A percentile compares a stretch with the other conserved stretches of the same genome.
These are phyloP conservation scores for Penicillium thymicola DNA, from an alignment of 2,329 filamentous ascomycete species.

Conservation along the genomic window DNA sequence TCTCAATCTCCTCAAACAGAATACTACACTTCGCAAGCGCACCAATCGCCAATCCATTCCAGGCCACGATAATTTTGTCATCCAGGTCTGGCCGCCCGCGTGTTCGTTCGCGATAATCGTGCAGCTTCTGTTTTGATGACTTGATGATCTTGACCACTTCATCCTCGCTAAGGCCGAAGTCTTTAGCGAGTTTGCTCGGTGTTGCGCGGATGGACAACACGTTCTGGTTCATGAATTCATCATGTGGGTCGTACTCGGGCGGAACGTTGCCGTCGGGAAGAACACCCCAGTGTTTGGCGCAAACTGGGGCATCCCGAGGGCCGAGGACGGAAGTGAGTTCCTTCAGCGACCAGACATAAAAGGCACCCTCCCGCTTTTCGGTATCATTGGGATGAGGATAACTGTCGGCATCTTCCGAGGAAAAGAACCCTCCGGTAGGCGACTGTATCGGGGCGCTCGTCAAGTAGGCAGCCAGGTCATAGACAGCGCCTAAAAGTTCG, in stretches of 20 bases:
- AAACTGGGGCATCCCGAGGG: slow-evolving; percentile 65
- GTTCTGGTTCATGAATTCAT: slow-evolving; percentile 93
- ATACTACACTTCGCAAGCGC: slow-evolving; percentile 73
- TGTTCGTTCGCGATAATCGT: slow-evolving; percentile 67
- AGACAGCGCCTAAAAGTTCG: slow-evolving; percentile 73
- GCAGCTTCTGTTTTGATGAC: slow-evolving; percentile 64
- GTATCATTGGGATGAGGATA: slow-evolving; percentile 68
- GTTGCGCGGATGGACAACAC: slow-evolving; percentile 71
- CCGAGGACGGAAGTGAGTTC: slow-evolving; percentile 78
- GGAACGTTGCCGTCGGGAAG: slow-evolving; percentile 81
- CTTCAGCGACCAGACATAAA: slow-evolving; percentile 88
- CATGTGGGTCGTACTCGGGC: slow-evolving; percentile 77
- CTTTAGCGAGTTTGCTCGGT: slow-evolving; percentile 65
- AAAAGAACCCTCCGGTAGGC: slow-evolving; percentile 71
- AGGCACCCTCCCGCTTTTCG: slow-evolving; percentile 86
- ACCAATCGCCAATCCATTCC: slow-evolving; percentile 85
- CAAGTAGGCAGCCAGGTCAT: slow-evolving; percentile 84
- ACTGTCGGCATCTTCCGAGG: slow-evolving; percentile 89
- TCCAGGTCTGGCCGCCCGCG: slow-evolving; percentile 76
- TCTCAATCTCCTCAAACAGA: slow-evolving; percentile 60
- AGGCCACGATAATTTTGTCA: slow-evolving; percentile 80
- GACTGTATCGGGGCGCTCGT: slow-evolving; percentile 67
- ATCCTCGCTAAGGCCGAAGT: slow-evolving; percentile 68
- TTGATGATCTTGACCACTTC: slow-evolving; percentile 67
- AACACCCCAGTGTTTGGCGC: slow-evolving; percentile 81